phyloP scores from a whole-genome alignment of 208 protist genomes.

The Leishmania tarentolae region DNA sequence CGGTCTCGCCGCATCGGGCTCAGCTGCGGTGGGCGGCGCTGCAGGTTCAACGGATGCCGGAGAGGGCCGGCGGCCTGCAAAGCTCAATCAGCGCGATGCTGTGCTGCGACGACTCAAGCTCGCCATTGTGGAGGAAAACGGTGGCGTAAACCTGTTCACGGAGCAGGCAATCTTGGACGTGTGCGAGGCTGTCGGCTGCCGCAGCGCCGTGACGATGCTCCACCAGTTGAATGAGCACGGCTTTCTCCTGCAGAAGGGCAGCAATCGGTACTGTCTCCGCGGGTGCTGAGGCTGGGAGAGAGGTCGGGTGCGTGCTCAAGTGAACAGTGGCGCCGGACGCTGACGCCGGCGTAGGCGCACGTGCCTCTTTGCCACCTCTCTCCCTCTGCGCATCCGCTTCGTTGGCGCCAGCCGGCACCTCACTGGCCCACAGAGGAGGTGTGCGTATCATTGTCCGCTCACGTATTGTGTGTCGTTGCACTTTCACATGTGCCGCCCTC shows the following conservation, averaged over 20 bases:
- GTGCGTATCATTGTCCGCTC: too few relatives aligned
- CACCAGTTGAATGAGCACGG: conserved; percentile 86
- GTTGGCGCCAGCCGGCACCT: background rate
- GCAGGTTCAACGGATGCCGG: conserved; percentile 5
- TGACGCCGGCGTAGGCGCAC: background rate
- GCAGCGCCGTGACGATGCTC: conserved; percentile 69
- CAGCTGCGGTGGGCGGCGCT: conserved; percentile 12
- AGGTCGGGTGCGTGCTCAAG: background rate
- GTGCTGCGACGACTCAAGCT: conserved; percentile 73
- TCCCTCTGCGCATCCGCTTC: background rate
- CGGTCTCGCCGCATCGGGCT: conserved; percentile 22
- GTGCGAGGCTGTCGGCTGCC: conserved; percentile 79
- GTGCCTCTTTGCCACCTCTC: background rate
- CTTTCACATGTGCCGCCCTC: too few relatives aligned
- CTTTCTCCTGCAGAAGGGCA: conserved; percentile 60
- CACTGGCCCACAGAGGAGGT: too few relatives aligned
- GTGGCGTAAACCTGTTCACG: conserved; percentile 56
- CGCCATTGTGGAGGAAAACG: conserved; percentile 48
- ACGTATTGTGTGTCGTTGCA: too few relatives aligned
- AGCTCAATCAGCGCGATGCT: conserved; percentile 60
- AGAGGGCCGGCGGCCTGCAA: conserved; percentile 27
- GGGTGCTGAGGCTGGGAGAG: conserved; percentile 32
- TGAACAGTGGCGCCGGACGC: background rate
- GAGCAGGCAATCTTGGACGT: conserved; percentile 56
- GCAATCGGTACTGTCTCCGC: conserved; percentile 68